Evolutionary conservation across 768 basidiomycete species (phyloP).

Genomic region (Suillus fuscotomentosus): DNA sequence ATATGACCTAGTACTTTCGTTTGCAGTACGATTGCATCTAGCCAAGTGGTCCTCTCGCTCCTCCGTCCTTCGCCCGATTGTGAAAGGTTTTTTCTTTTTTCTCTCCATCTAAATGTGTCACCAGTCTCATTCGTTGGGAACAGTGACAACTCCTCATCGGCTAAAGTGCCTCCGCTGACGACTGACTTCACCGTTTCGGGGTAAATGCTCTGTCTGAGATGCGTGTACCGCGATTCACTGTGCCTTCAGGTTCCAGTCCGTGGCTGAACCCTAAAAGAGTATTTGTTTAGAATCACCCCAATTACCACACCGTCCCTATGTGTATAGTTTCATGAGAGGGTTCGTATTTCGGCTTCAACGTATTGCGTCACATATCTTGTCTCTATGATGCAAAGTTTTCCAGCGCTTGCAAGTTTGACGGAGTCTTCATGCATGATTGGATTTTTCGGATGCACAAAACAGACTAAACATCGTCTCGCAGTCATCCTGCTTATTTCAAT

Average conservation of each 20-base stretch:
- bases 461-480: too few species aligned
- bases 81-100: neutral
- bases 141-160: neutral
- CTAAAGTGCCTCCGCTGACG: neutral
- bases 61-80: neutral
- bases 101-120: neutral
- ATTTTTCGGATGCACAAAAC: too few species aligned
- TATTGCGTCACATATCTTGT: neutral
- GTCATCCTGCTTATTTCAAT: too few species aligned
- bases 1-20: neutral
- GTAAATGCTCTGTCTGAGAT: neutral
- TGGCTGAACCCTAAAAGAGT: neutral
- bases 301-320: neutral
- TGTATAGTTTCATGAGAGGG: neutral
- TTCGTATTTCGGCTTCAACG: neutral
- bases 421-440: neutral
- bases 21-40: neutral
- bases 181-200: neutral
- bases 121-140: neutral
- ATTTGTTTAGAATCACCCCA: neutral
- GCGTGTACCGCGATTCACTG: neutral
- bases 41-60: neutral
- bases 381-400: neutral
- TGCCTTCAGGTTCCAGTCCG: neutral
- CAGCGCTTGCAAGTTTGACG: neutral